Conservation (phyloP, 352 stramenopile genomes). For the Globisporangium carolinianum region DNA sequence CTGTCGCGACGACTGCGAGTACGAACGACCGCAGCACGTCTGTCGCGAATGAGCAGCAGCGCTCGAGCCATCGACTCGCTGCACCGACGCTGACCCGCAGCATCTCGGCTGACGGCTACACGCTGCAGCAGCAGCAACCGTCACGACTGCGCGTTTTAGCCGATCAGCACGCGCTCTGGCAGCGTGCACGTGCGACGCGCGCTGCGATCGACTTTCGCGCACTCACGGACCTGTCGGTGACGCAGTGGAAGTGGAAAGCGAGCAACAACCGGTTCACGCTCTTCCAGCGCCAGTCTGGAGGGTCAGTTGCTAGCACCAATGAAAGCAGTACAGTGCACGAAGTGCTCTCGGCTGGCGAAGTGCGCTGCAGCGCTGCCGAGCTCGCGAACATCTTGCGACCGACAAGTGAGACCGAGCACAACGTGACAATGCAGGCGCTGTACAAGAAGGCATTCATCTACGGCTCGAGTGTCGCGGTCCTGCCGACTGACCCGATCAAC, state of each 20-base stretch:
- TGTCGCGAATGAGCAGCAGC: too few relatives aligned
- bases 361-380: constrained; percentile 8
- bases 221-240: constrained; percentile 9
- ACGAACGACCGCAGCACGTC: background rate
- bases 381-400: constrained; percentile 9
- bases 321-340: constrained; percentile 5
- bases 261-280: constrained; percentile 14
- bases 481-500: constrained; percentile 7
- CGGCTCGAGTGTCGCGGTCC: constrained; percentile 19
- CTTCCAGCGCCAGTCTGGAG: constrained; percentile 8
- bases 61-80: too few relatives aligned
- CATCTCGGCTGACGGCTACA: too few relatives aligned
- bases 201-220: constrained; percentile 8
- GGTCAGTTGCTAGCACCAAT: background rate
- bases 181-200: constrained; percentile 6
- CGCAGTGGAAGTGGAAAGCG: constrained; percentile 14
- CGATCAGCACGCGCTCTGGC: constrained; percentile 19
- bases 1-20: background rate
- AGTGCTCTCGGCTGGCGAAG: constrained; percentile 6
- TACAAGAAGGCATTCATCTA: constrained; percentile 28
- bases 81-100: too few relatives aligned
- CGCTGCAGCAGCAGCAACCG: too few relatives aligned
- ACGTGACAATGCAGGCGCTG: constrained; percentile 8
- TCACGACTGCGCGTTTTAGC: constrained; percentile 13
- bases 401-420: constrained; percentile 6